Evolutionary conservation across 1,284 basidiomycete genomes (phyloP).

Genomic region (Trichosporon ovoides): DNA sequence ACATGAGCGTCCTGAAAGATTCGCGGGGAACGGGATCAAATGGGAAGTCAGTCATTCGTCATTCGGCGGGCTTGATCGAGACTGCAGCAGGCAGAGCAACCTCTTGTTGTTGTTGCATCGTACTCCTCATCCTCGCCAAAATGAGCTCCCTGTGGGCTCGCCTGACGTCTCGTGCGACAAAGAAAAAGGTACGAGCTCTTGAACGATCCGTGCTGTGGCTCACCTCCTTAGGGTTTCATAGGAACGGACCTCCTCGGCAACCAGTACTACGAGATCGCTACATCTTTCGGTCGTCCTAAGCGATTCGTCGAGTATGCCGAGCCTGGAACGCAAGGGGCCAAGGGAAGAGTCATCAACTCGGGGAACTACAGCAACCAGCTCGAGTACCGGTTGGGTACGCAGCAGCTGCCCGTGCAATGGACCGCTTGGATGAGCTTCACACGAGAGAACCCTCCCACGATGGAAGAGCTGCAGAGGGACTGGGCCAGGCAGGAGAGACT

Average conservation of each 20-base stretch:
- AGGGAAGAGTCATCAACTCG: background rate
- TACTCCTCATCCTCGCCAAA: background rate
- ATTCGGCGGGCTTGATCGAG: background rate
- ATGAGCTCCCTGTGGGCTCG: slow-evolving; percentile 2
- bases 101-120: background rate
- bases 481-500: slow-evolving; percentile 25
- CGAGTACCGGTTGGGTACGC: slow-evolving; percentile 30
- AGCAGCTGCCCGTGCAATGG: slow-evolving; percentile 39
- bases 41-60: background rate
- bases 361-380: background rate
- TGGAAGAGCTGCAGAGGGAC: slow-evolving; percentile 37
- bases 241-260: slow-evolving; percentile 29
- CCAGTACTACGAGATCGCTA: slow-evolving; percentile 30
- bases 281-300: slow-evolving; percentile 25
- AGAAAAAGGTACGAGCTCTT: background rate
- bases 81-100: background rate
- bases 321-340: slow-evolving; percentile 14
- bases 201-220: too few species aligned
- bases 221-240: slow-evolving; percentile 12
- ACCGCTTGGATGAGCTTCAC: slow-evolving; percentile 37
- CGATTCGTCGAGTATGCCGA: slow-evolving; percentile 33
- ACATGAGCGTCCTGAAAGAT: too few species aligned
- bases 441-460: slow-evolving; percentile 31
- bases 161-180: background rate
- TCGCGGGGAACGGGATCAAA: background rate